phyloP scores from a whole-genome alignment of 106 monocot genomes.

The Cymbidium sinense region DNA sequence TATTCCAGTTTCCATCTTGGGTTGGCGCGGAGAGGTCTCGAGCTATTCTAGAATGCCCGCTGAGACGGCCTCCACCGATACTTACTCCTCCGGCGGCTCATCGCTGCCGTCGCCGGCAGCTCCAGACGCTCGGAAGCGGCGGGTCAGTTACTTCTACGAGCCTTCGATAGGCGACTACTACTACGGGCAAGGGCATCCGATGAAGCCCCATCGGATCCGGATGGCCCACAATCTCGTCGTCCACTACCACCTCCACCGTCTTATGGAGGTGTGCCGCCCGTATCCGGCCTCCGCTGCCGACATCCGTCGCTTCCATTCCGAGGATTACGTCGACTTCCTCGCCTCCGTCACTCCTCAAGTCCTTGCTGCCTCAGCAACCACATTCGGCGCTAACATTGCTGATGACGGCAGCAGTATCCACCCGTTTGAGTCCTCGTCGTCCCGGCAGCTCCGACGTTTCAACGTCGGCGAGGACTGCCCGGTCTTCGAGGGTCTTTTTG shows the following conservation, averaged over 20 bases:
- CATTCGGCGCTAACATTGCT: background rate
- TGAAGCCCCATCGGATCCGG: conserved; percentile 24
- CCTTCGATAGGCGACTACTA: conserved; percentile 24
- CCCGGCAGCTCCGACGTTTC: conserved; percentile 13
- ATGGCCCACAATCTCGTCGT: conserved; percentile 17
- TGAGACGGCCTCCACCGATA: background rate
- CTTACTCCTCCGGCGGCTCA: conserved; percentile 6
- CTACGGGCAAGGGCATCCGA: conserved; percentile 21
- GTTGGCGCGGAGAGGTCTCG: background rate
- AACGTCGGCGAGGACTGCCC: conserved; percentile 26
- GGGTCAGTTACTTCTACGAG: conserved; percentile 24
- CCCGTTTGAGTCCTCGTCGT: background rate
- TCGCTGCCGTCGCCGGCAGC: conserved; percentile 14
- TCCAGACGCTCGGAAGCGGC: conserved; percentile 16
- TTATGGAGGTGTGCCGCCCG: conserved; percentile 15
- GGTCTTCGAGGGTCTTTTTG: conserved; percentile 20
- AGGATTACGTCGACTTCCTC: conserved; percentile 27
- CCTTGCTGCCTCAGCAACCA: background rate
- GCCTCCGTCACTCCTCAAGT: conserved; percentile 7
- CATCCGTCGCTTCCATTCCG: conserved; percentile 21
- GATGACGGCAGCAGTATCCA: background rate
- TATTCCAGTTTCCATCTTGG: too few species aligned
- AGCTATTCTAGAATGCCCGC: background rate
- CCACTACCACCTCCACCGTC: conserved; percentile 17
- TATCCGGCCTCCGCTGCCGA: conserved; percentile 18